phyloP scores from a whole-genome alignment of 805 yeast species.

The Hanseniaspora clermontiae region DNA sequence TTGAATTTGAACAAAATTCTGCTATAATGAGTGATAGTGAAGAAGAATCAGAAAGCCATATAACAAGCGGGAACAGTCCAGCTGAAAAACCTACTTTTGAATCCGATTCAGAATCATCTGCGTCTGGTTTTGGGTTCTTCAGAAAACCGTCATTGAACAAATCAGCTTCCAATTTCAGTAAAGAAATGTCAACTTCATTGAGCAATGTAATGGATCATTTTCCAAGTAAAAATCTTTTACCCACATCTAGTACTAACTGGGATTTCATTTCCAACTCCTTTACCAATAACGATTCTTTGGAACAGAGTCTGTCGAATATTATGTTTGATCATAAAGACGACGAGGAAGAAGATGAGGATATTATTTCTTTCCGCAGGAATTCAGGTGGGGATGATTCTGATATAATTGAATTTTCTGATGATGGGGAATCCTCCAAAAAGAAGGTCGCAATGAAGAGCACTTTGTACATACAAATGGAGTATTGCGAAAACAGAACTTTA shows the following conservation, averaged over 20 bases:
- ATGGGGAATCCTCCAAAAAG: background rate
- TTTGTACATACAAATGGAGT: conserved; percentile 93
- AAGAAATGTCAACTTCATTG: conserved; percentile 11
- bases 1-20: conserved; percentile 26
- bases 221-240: background rate
- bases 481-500: conserved; percentile 88
- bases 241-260: conserved; percentile 27
- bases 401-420: background rate
- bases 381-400: conserved; percentile 14
- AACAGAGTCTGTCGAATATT: conserved; percentile 6
- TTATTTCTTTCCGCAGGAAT: conserved; percentile 2
- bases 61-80: conserved; percentile 26
- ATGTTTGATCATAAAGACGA: conserved; percentile 10
- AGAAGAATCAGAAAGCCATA: background rate
- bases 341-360: conserved; percentile 10
- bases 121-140: conserved; percentile 13
- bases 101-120: conserved; percentile 17
- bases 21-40: conserved; percentile 23
- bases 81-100: conserved; percentile 26
- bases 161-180: conserved; percentile 22
- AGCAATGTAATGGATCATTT: background rate
- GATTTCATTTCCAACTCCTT: conserved; percentile 61
- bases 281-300: conserved; percentile 18
- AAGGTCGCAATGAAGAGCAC: conserved; percentile 39
- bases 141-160: conserved; percentile 24